Evolutionary conservation across 495 filamentous ascomycete species (phyloP).

Genomic region (Poronia punctata): DNA sequence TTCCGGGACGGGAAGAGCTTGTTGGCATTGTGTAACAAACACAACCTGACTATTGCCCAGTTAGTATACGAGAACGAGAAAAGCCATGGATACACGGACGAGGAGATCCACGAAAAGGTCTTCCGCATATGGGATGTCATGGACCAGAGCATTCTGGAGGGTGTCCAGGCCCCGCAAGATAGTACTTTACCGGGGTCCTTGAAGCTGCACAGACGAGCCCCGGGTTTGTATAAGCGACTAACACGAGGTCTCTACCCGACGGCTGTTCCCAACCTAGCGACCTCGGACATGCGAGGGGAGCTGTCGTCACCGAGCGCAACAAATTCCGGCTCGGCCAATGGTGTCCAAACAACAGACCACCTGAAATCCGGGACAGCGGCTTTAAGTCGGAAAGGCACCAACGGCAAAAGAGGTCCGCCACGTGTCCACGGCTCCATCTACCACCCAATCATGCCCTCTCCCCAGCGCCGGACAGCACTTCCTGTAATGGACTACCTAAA

Average conservation of each 20-base stretch:
- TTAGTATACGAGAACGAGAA: slow-evolving; percentile 32
- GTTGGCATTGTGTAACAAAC: slow-evolving; percentile 25
- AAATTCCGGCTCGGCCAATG: background rate
- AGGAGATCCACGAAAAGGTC: slow-evolving; percentile 26
- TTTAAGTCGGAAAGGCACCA: slow-evolving; percentile 8
- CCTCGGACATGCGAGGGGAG: slow-evolving; percentile 1
- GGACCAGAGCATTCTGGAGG: slow-evolving; percentile 31
- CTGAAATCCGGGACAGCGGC: slow-evolving; percentile 4
- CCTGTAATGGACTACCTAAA: slow-evolving; percentile 30
- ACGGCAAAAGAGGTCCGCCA: slow-evolving; percentile 15
- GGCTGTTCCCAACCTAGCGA: slow-evolving; percentile 4
- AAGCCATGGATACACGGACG: slow-evolving; percentile 27
- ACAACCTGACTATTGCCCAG: slow-evolving; percentile 31
- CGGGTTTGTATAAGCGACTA: slow-evolving; percentile 24
- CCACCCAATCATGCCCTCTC: slow-evolving; percentile 27
- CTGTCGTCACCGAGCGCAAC: slow-evolving; percentile 7
- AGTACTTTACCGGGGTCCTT: slow-evolving; percentile 24
- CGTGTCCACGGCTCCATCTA: slow-evolving; percentile 25
- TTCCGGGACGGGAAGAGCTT: slow-evolving; percentile 27
- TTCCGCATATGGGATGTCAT: slow-evolving; percentile 32
- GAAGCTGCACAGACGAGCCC: slow-evolving; percentile 29
- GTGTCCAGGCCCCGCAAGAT: slow-evolving; percentile 25
- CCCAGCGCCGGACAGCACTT: slow-evolving; percentile 26
- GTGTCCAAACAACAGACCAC: background rate
- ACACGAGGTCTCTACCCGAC: slow-evolving; percentile 28